Evolutionary conservation across 495 filamentous ascomycete genomes (phyloP).

Genomic region (Aspergillus heteromorphus): DNA sequence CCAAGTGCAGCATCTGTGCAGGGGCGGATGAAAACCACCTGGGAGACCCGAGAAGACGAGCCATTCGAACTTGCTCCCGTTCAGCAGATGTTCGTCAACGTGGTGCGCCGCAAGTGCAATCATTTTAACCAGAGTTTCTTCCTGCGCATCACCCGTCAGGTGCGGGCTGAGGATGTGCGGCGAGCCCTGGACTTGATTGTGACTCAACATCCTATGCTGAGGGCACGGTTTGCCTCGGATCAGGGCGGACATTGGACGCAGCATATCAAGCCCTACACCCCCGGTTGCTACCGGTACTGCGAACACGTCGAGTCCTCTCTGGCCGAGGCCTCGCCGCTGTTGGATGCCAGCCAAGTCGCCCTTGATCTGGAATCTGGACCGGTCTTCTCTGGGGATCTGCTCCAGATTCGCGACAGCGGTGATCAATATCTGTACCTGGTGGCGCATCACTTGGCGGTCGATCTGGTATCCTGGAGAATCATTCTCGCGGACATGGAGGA

Average conservation of each 20-base stretch:
- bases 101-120: constrained; percentile 32
- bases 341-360: constrained; percentile 1
- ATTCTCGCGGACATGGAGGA: constrained; percentile 51
- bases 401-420: too few species aligned
- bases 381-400: constrained; percentile 22
- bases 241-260: constrained; percentile 23
- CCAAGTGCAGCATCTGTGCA: too few species aligned
- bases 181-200: constrained; percentile 46
- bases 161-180: constrained; percentile 35
- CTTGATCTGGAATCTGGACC: constrained; percentile 23
- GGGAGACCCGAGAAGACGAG: not conserved
- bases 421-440: constrained; percentile 42
- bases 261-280: too few species aligned
- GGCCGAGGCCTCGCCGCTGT: not conserved
- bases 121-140: constrained; percentile 60
- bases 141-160: constrained; percentile 39
- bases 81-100: constrained; percentile 56
- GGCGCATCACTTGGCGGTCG: constrained; percentile 51
- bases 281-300: too few species aligned
- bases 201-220: constrained; percentile 56
- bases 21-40: not conserved
- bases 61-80: constrained; percentile 51
- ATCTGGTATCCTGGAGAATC: constrained; percentile 52
- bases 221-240: constrained; percentile 45
- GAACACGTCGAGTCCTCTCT: constrained; percentile 4